Evolutionary conservation across 306 rosid species (phyloP).

Genomic region (Albizia julibrissin): DNA sequence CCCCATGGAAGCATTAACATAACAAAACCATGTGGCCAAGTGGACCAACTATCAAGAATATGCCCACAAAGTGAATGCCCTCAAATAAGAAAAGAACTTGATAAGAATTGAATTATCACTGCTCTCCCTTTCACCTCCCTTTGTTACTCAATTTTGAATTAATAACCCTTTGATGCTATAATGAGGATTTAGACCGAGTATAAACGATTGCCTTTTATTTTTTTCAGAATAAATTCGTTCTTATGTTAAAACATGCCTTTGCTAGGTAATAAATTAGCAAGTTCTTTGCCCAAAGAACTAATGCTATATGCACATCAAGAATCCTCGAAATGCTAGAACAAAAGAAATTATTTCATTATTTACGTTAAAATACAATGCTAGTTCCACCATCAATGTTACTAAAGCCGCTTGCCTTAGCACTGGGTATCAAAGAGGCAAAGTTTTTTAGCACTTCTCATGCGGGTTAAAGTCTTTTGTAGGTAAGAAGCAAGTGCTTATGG

Average conservation of each 20-base stretch:
- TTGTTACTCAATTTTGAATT: not conserved
- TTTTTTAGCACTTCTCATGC: not conserved
- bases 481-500: not conserved
- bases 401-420: not conserved
- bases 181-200: not conserved
- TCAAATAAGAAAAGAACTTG: not conserved
- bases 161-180: not conserved
- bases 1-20: slow-evolving; percentile 18
- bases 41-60: slow-evolving; percentile 10
- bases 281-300: not conserved
- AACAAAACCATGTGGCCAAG: not conserved
- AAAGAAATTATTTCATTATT: not conserved
- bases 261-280: not conserved
- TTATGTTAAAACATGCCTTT: not conserved
- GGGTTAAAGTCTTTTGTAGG: too few species aligned
- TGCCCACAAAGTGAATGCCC: not conserved
- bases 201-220: not conserved
- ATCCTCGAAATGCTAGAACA: not conserved
- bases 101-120: slow-evolving; percentile 3
- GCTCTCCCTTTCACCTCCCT: not conserved
- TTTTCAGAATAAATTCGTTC: not conserved
- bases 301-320: not conserved
- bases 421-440: not conserved
- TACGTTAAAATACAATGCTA: not conserved
- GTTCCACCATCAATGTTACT: not conserved